Evolutionary conservation across 257 asterid genomes (phyloP).

Genomic region (Paraleonurus japonicus): DNA sequence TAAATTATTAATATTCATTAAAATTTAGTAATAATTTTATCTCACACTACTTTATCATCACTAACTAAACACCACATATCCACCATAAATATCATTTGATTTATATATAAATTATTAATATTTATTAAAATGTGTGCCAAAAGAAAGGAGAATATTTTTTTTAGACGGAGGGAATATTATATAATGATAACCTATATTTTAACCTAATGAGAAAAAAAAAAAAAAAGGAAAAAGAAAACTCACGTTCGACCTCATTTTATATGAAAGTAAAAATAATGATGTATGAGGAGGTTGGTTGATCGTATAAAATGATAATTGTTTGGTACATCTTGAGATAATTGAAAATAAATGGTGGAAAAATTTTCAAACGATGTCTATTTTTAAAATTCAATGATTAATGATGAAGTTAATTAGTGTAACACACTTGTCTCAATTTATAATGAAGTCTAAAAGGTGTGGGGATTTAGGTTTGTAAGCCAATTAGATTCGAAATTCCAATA

Average conservation of each 20-base stretch:
- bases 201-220: not conserved
- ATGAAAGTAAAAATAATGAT: no score
- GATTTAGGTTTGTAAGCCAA: not conserved
- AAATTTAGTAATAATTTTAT: no score
- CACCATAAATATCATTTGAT: no score
- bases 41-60: no score
- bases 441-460: not conserved
- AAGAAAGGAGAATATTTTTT: no score
- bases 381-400: not conserved
- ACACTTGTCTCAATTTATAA: not conserved
- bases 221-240: no score
- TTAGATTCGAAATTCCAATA: slow-evolving; percentile 3
- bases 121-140: no score
- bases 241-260: not conserved
- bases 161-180: no score
- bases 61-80: no score
- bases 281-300: no score
- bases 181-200: not conserved
- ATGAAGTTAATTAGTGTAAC: not conserved
- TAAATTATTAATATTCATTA: no score
- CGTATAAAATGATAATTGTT: not conserved
- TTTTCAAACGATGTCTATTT: not conserved
- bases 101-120: no score
- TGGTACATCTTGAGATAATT: not conserved
- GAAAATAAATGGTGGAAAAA: not conserved